A percentile compares a stretch with the other conserved stretches of the same genome.
phyloP scores from a whole-genome alignment of 2,329 filamentous ascomycete genomes.

The Colletotrichum gigasporum region DNA sequence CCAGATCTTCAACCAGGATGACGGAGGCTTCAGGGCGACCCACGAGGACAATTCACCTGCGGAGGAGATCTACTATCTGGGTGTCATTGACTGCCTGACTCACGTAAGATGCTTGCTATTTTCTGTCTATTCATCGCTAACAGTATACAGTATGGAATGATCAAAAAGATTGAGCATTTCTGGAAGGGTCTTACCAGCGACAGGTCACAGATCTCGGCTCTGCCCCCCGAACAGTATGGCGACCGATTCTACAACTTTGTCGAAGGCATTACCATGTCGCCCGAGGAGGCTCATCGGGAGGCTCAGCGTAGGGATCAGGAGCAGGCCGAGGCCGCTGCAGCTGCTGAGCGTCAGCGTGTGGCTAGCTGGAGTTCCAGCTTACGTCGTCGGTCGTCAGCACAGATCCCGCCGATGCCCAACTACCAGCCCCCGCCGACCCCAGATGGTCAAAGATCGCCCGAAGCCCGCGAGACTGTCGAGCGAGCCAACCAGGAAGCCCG shows the following conservation, averaged over 20 bases:
- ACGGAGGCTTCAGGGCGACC: slow-evolving; percentile 92
- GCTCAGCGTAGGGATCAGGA: slow-evolving; percentile 67
- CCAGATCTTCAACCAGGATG: slow-evolving; percentile 91
- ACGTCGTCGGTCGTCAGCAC: slow-evolving; percentile 41
- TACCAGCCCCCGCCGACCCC: slow-evolving; percentile 55
- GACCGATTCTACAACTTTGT: slow-evolving; percentile 96
- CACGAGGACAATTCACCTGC: slow-evolving; percentile 87
- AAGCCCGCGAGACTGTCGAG: slow-evolving; percentile 51
- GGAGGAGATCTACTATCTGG: slow-evolving; percentile 96
- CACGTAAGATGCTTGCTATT: slow-evolving; percentile 72
- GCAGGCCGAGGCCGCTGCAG: slow-evolving; percentile 54
- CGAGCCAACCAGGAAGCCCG: slow-evolving; percentile 50
- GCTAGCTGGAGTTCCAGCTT: slow-evolving; percentile 49
- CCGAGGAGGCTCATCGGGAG: slow-evolving; percentile 83
- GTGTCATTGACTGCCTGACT: slow-evolving; percentile 97
- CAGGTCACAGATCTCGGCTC: slow-evolving; percentile 88
- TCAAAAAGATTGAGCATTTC: slow-evolving; percentile 96
- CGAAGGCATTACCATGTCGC: slow-evolving; percentile 87
- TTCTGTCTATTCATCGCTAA: slow-evolving; percentile 8
- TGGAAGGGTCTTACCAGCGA: slow-evolving; percentile 92
- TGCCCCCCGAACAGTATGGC: slow-evolving; percentile 90
- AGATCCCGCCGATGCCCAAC: slow-evolving; percentile 54
- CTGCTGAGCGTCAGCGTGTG: slow-evolving; percentile 44
- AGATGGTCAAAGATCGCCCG: slow-evolving; percentile 42
- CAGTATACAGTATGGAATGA: slow-evolving; percentile 79